phyloP scores from a whole-genome alignment of 2,329 filamentous ascomycete genomes.

The Leptodontidium sp. region DNA sequence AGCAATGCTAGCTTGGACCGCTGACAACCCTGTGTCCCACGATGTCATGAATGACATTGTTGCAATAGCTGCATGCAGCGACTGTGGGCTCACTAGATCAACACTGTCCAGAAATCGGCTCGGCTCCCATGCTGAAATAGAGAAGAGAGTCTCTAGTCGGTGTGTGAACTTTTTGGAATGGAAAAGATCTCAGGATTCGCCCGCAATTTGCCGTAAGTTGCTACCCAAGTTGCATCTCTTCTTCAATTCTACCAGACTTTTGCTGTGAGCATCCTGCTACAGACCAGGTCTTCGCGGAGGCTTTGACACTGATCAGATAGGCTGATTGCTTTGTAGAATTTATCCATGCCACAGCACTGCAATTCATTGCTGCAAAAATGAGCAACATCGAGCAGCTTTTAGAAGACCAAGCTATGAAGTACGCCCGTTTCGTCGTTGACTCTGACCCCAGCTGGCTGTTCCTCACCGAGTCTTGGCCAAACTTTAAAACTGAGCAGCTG shows the following conservation, averaged over 20 bases:
- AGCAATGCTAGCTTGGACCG: not conserved
- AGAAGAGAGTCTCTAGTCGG: conserved; percentile 2
- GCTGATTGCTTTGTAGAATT: not conserved
- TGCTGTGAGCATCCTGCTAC: no score
- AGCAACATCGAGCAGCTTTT: not conserved
- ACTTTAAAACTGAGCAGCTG: not conserved
- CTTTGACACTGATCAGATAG: not conserved
- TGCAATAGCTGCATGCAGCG: not conserved
- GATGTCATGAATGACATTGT: not conserved
- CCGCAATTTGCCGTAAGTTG: not conserved
- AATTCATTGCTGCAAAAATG: not conserved
- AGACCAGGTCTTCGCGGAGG: no score
- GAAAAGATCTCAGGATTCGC: not conserved
- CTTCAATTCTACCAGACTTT: no score
- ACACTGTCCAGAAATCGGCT: not conserved
- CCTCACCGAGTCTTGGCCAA: not conserved
- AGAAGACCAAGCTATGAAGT: not conserved
- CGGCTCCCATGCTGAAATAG: not conserved
- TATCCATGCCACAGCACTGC: not conserved
- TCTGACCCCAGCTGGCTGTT: not conserved
- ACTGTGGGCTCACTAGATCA: not conserved
- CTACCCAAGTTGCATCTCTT: not conserved
- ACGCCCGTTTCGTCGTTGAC: not conserved
- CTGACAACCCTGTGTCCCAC: not conserved
- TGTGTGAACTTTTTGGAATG: conserved; percentile 4